Base-by-base conservation (phyloP, 1,139 yeast genomes). In the Zhuliangozyma blackwelliae region DNA sequence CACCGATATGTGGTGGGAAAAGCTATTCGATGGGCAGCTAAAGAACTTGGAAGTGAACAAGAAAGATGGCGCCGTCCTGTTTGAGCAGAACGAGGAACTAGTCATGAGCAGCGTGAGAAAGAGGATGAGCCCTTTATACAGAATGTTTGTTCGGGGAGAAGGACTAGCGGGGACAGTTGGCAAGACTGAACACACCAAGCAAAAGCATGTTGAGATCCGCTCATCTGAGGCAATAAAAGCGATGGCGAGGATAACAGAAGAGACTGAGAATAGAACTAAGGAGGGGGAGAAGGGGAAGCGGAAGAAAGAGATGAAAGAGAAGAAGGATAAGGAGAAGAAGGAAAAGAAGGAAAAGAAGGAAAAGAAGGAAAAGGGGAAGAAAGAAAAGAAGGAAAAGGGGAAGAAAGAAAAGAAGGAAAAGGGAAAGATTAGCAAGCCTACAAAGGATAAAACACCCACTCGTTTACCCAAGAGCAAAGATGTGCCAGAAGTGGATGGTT, bases 1-100 rank as follows among this genome's bases (percentile, higher is more conserved):
- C 40, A 81, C 82, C 16, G 97, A 89, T 51, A 83, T 87, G 36
- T 92, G 98, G 98, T 92, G 98, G 98, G 97, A 92, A 49, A 73
- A 84, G 48, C 68, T 90, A 33, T 92, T 92, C 62, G 97, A 92
- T 59, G 96, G 96, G 1, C 96, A 89, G 50, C 72, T 92, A 45
- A 87, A 87, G 54, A 75, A 78, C 16, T 58, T 92, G 33, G 90
- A 86, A 40, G 92, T 89, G 7, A 65, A 54, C 25, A 54, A 51
- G 10, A 41, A 41, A 5, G 49, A 47, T 7, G 58, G 55, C 0
- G 32, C 19, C 8, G 59, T 67, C 0, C 47, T 55, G 2, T 62
- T 70, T 35, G 67, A 65, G 28, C 81, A 74, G 39, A 72, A 72
- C 38, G 71, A 69, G 40, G 63, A 50, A 5, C 51, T 52, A 19